A percentile compares a stretch with the other conserved stretches of the same genome.
Conservation (phyloP, 2,329 filamentous ascomycete genomes). For the Didymella pinodella region DNA sequence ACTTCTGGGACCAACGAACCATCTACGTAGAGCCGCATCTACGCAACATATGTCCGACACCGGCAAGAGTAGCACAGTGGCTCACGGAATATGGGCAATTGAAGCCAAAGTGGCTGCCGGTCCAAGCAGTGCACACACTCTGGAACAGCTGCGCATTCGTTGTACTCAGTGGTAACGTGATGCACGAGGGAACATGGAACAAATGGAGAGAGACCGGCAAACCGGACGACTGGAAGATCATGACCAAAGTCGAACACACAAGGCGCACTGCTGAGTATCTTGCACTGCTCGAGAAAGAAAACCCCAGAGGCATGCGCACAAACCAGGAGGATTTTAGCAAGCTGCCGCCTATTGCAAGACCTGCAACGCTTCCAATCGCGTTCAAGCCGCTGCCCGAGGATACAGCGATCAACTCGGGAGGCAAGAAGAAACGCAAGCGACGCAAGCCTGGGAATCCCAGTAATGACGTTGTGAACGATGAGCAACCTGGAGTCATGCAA, state of each 20-base stretch:
- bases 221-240: conserved; percentile 47
- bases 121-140: conserved; percentile 45
- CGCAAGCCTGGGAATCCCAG: conserved; percentile 26
- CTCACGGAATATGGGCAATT: conserved; percentile 41
- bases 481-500: conserved; percentile 6
- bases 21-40: conserved; percentile 50
- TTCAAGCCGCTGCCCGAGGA: conserved; percentile 5
- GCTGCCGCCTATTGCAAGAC: conserved; percentile 31
- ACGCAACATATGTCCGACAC: conserved; percentile 41
- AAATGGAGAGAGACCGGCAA: conserved; percentile 41
- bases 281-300: conserved; percentile 34
- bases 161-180: conserved; percentile 45
- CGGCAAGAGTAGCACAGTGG: conserved; percentile 43
- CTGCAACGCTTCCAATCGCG: conserved; percentile 27
- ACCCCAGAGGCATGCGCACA: conserved; percentile 31
- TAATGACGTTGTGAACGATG: not conserved
- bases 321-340: conserved; percentile 7
- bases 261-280: conserved; percentile 44
- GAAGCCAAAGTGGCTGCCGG: conserved; percentile 44
- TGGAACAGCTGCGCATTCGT: conserved; percentile 48
- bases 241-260: conserved; percentile 47
- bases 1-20: conserved; percentile 49
- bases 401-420: conserved; percentile 9
- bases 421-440: conserved; percentile 37
- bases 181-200: conserved; percentile 40